phyloP scores from a whole-genome alignment of 306 rosid genomes.

The Malus sylvestris region DNA sequence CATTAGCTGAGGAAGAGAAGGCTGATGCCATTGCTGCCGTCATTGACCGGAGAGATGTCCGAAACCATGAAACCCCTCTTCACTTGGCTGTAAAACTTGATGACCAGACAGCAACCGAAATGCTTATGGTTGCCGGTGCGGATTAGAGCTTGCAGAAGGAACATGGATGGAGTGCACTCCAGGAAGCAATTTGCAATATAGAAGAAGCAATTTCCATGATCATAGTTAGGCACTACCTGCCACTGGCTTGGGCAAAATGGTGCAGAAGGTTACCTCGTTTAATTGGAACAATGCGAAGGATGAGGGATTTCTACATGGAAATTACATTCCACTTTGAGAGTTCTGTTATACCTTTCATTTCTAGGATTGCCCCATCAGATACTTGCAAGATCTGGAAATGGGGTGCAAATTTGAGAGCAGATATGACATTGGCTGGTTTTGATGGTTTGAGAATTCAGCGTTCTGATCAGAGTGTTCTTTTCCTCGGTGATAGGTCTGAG shows the following conservation, averaged over 20 bases:
- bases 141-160: conserved; percentile 99
- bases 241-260: conserved; percentile 99
- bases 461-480: too few relatives aligned
- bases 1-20: too few relatives aligned
- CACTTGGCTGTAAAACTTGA: conserved; percentile 89
- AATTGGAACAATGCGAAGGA: conserved; percentile 77
- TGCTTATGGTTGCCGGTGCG: conserved; percentile 93
- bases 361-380: conserved; percentile 96
- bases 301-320: conserved; percentile 98
- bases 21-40: background rate
- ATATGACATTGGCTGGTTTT: conserved; percentile 97
- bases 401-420: conserved; percentile 96
- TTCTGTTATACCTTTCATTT: conserved; percentile 95
- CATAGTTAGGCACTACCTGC: conserved; percentile 88
- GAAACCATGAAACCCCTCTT: conserved; percentile 83
- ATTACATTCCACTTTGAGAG: conserved; percentile 96
- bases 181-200: conserved; percentile 88
- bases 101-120: conserved; percentile 68
- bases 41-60: conserved; percentile 87
- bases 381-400: conserved; percentile 96
- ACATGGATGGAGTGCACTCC: conserved; percentile 97
- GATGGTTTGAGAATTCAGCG: conserved; percentile 15
- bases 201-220: conserved; percentile 79
- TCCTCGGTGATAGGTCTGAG: conserved; percentile 42
- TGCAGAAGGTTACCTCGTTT: conserved; percentile 96